A percentile compares a stretch with the other conserved stretches of the same genome.
phyloP scores from a whole-genome alignment of 139 green algal species.

The Haematococcus lacustris region DNA sequence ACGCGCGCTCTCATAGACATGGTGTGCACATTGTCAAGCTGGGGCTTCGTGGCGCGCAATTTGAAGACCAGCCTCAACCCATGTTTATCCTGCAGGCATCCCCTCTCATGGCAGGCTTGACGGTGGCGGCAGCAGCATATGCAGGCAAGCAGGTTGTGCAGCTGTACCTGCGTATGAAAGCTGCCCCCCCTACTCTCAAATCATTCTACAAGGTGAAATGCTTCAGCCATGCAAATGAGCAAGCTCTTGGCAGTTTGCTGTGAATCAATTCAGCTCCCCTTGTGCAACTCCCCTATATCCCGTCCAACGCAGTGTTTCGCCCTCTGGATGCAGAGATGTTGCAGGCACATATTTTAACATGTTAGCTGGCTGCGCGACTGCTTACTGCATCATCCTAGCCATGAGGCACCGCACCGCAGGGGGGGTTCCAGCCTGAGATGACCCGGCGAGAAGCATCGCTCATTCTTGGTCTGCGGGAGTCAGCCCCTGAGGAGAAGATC shows the following conservation, averaged over 20 bases:
- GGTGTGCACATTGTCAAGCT: too few species aligned
- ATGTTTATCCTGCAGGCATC: constrained; percentile 52
- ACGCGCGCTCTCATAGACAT: too few species aligned
- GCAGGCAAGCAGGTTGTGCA: constrained; percentile 60
- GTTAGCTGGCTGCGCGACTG: too few species aligned
- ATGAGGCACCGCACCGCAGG: constrained; percentile 32
- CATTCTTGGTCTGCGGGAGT: constrained; percentile 87
- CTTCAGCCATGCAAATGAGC: not conserved
- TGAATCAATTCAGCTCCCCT: too few species aligned
- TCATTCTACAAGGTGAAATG: constrained; percentile 71
- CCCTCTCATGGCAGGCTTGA: constrained; percentile 73
- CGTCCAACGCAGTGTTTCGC: too few species aligned
- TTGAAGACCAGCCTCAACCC: too few species aligned
- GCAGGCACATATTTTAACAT: too few species aligned
- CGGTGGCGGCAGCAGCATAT: constrained; percentile 81
- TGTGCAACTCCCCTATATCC: not conserved
- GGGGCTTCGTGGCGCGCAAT: too few species aligned
- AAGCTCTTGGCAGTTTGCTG: not conserved
- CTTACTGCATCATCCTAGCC: not conserved
- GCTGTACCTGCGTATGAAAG: constrained; percentile 55
- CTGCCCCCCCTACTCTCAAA: constrained; percentile 31
- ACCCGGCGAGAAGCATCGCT: constrained; percentile 83
- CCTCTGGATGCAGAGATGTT: too few species aligned
- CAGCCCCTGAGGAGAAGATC: constrained; percentile 73
- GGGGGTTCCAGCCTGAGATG: constrained; percentile 91